Evolutionary conservation across 148 eudicot genomes (phyloP), one percentile per base, ranked within the genome.

Genomic region (Fagopyrum esculentum): DNA sequence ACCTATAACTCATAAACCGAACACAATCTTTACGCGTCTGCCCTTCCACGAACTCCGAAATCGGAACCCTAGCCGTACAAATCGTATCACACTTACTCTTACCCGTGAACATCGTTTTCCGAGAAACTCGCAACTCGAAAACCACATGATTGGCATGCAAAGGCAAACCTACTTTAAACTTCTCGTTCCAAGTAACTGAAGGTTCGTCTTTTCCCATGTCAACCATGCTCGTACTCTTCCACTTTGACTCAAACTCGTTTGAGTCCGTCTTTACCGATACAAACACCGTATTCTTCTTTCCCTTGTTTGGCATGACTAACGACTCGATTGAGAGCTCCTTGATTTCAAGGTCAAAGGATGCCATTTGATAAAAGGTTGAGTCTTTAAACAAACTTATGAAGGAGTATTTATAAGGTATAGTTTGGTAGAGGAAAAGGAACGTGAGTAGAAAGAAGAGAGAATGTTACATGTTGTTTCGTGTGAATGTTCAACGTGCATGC

Each of bases 1-100:
- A 74, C 79, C 98, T 73, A 47, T 90, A 92, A 72, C 93, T 87
- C 87, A 92, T 81, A 47, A 86, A 83, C 77, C 88, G 88, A 78
- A 85, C 16, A 77, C 84, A 80, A 57, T 82, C 77, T 12, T 8
- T 22, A 45, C 88, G 89, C 46, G 76, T 17, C 2, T 63, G 63
- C 1, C 83, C 81, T 16, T 88, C 89, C 3, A 77, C 8, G 69
- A 92, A 84, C 74, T 92, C 98, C 19, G 88, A 77, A 2, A 74
- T 76, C 3, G 91, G 93, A 40, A 93, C 79, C 6, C 49, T 82
- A 6, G 86, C 93, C 16, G 72, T 15, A 0, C 90, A 89, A 29
- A 93, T 69, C 2, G n/a, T 46, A 48, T 82, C 78, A n/a, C 10
- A 15, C 43, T 29, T 35, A 16, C 17, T n/a, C 49, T 64, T 64